phyloP scores from a whole-genome alignment of 2,329 filamentous ascomycete genomes.

The Pseudogymnoascus verrucosus region DNA sequence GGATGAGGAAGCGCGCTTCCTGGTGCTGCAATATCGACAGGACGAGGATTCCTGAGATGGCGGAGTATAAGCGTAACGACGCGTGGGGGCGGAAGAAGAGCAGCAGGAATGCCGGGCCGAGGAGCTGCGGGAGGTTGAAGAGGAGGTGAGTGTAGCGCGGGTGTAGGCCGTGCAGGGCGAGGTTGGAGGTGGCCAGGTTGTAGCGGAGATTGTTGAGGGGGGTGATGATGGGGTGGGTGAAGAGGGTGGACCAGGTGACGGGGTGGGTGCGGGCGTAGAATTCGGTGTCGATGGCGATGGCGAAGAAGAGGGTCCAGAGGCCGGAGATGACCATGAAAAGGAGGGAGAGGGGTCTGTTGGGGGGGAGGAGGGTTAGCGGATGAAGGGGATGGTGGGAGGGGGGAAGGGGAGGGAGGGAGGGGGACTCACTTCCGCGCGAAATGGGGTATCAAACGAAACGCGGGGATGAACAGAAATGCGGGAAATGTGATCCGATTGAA shows the following conservation, averaged over 20 bases:
- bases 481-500: slow-evolving; percentile 98
- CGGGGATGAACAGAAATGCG: slow-evolving; percentile 80
- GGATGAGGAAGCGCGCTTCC: slow-evolving; percentile 70
- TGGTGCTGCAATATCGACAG: slow-evolving; percentile 72
- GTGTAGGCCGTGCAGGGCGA: slow-evolving; percentile 68
- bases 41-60: slow-evolving; percentile 60
- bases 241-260: slow-evolving; percentile 56
- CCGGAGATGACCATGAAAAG: slow-evolving; percentile 57
- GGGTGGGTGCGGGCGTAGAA: slow-evolving; percentile 61
- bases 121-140: slow-evolving; percentile 61
- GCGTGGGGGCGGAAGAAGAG: slow-evolving; percentile 50
- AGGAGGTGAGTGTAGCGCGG: slow-evolving; percentile 71
- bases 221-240: slow-evolving; percentile 60
- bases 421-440: slow-evolving; percentile 66
- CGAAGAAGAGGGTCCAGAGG: slow-evolving; percentile 59
- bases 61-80: slow-evolving; percentile 61
- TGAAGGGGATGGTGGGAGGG: no score
- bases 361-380: slow-evolving; percentile 21
- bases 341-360: slow-evolving; percentile 48
- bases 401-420: no score
- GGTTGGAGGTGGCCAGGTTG: slow-evolving; percentile 61
- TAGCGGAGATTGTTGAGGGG: slow-evolving; percentile 72
- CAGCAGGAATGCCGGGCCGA: slow-evolving; percentile 61
- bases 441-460: slow-evolving; percentile 74
- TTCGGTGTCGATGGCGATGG: slow-evolving; percentile 73